Percentiles rank a stretch among this genome's conserved stretches.
These are phyloP conservation scores for Calophaca sinica DNA, from an alignment of 306 rosid genomes.

Conservation along the genomic window DNA sequence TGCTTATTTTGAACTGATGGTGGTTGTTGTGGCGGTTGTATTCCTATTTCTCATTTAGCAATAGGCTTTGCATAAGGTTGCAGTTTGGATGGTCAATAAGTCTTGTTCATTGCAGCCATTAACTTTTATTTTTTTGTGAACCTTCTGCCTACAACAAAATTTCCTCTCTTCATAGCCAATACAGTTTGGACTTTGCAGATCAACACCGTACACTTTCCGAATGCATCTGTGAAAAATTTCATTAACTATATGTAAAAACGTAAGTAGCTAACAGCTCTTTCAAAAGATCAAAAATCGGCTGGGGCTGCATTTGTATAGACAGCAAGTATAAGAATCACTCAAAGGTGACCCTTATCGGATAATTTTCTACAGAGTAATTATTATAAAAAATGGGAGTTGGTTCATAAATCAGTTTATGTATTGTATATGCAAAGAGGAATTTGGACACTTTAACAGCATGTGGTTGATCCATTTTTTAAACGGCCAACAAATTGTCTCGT, in stretches of 20 bases:
- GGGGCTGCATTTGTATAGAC: conserved; percentile 3
- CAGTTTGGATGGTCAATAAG: conserved; percentile 14
- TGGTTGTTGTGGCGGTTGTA: background rate
- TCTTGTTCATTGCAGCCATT: background rate
- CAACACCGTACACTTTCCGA: background rate
- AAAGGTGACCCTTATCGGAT: background rate
- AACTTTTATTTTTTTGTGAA: background rate
- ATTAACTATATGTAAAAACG: conserved; percentile 12
- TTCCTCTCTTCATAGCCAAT: background rate
- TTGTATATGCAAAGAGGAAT: too few species aligned
- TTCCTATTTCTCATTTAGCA: conserved; percentile 7
- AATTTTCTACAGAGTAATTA: too few species aligned
- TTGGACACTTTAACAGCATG: too few species aligned
- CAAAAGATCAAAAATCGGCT: background rate
- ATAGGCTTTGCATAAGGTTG: background rate
- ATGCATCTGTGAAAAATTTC: too few species aligned
- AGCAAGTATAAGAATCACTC: background rate
- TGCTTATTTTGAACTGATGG: background rate
- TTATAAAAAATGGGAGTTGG: too few species aligned
- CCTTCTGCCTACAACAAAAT: background rate
- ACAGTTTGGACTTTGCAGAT: conserved; percentile 6
- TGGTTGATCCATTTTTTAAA: too few species aligned
- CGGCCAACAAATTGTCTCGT: too few species aligned
- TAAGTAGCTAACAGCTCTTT: background rate
- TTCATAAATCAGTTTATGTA: too few species aligned